Conservation (phyloP, 1,284 basidiomycete species). For the Lentinus polychrous region DNA sequence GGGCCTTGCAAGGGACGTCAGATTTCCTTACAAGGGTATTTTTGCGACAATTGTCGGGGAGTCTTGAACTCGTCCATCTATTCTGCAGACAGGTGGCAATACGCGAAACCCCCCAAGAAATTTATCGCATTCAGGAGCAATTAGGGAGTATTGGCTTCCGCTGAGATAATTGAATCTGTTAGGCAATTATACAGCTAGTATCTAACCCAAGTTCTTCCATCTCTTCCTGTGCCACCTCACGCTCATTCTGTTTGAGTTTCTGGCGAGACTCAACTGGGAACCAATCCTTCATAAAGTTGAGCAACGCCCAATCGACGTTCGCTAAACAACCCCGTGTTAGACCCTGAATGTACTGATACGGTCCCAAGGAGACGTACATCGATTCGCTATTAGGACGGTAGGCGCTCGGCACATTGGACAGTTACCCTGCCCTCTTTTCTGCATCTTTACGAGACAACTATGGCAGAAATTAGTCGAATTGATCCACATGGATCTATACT, state of each 20-base stretch:
- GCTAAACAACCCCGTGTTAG: conserved; percentile 30
- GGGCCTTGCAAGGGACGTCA: too few species aligned
- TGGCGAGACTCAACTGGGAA: conserved; percentile 81
- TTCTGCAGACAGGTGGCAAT: too few species aligned
- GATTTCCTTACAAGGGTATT: too few species aligned
- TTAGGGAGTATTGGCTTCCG: too few species aligned
- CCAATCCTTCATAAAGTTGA: conserved; percentile 89
- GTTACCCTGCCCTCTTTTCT: conserved; percentile 71
- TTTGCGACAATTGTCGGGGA: too few species aligned
- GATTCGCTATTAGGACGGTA: conserved; percentile 70
- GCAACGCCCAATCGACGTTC: conserved; percentile 76
- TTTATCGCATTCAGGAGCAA: too few species aligned
- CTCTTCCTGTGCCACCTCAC: conserved; percentile 71
- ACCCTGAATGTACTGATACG: background rate
- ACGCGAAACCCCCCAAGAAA: too few species aligned
- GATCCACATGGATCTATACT: background rate
- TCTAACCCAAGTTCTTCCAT: conserved; percentile 56
- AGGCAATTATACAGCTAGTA: conserved; percentile 27
- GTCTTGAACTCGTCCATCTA: too few species aligned
- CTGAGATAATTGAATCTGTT: too few species aligned
- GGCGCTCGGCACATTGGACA: conserved; percentile 86
- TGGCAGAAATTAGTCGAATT: background rate
- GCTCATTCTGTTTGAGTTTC: conserved; percentile 75
- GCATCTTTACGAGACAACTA: conserved; percentile 90
- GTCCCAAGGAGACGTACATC: conserved; percentile 42